Evolutionary conservation across 2,329 filamentous ascomycete species (phyloP).

Genomic region (Rhynchosporium graminicola): DNA sequence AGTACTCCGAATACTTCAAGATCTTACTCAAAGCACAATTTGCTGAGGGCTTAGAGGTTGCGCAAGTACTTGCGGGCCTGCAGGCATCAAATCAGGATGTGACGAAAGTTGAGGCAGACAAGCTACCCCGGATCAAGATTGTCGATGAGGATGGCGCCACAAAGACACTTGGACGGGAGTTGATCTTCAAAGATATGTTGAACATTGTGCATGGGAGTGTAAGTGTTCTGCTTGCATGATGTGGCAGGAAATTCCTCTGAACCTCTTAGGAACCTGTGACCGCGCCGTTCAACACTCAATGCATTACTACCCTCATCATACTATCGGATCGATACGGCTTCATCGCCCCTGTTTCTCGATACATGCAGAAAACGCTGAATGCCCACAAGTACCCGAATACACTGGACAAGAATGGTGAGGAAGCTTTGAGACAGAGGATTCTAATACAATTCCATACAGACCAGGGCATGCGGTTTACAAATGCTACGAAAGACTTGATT

Average conservation of each 20-base stretch:
- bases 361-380: slow-evolving; percentile 48
- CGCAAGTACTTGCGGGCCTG: slow-evolving; percentile 53
- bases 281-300: slow-evolving; percentile 53
- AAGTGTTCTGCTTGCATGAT: slow-evolving; percentile 20
- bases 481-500: slow-evolving; percentile 66
- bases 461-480: slow-evolving; percentile 59
- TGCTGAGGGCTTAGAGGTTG: slow-evolving; percentile 64
- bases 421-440: slow-evolving; percentile 68
- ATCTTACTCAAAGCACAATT: slow-evolving; percentile 63
- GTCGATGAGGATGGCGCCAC: slow-evolving; percentile 70
- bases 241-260: slow-evolving; percentile 10
- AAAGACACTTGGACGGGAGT: slow-evolving; percentile 57
- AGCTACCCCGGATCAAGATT: slow-evolving; percentile 66
- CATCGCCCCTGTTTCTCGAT: slow-evolving; percentile 53
- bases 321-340: slow-evolving; percentile 76
- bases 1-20: slow-evolving; percentile 68
- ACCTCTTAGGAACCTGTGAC: slow-evolving; percentile 33
- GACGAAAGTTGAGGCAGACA: slow-evolving; percentile 48
- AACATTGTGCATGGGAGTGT: slow-evolving; percentile 62
- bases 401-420: slow-evolving; percentile 55
- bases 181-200: slow-evolving; percentile 67
- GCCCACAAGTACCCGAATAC: slow-evolving; percentile 59
- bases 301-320: slow-evolving; percentile 67
- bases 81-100: slow-evolving; percentile 48
- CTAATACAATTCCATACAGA: slow-evolving; percentile 67